Evolutionary conservation across 1,284 basidiomycete genomes (phyloP).

Genomic region (Trametes sp.): DNA sequence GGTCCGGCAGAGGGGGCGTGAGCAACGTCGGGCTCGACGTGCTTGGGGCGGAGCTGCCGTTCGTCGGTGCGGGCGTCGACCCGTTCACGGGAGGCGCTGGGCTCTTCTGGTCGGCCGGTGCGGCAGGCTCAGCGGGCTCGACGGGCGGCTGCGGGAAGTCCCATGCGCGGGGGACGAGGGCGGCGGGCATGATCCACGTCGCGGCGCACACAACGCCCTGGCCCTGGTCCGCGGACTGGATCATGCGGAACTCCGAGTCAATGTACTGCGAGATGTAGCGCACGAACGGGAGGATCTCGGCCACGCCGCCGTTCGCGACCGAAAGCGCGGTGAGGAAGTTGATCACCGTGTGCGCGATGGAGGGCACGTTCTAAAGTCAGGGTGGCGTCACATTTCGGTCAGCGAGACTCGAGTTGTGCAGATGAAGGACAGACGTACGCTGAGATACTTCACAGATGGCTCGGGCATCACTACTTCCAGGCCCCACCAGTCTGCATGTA

Average conservation of each 20-base stretch:
- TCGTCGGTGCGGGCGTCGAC: conserved; percentile 1
- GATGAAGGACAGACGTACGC: conserved; percentile 47
- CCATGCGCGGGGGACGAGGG: conserved; percentile 78
- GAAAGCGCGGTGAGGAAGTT: conserved; percentile 78
- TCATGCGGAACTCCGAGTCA: conserved; percentile 72
- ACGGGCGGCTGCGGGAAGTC: conserved; percentile 64
- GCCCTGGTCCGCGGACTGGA: conserved; percentile 70
- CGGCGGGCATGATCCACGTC: conserved; percentile 84
- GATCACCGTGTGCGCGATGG: conserved; percentile 66
- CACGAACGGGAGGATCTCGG: conserved; percentile 80
- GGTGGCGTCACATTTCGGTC: too few species aligned
- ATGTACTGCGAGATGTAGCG: conserved; percentile 80
- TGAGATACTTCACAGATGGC: conserved; percentile 66
- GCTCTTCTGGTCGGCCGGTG: neutral
- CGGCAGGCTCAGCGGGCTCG: conserved; percentile 3
- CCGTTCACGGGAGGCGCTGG: conserved; percentile 13
- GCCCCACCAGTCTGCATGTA: conserved; percentile 80
- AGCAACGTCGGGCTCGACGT: conserved; percentile 20
- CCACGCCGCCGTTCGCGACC: conserved; percentile 70
- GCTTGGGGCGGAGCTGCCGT: neutral
- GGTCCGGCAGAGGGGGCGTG: conserved; percentile 22
- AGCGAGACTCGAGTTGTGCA: neutral
- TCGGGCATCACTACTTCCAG: conserved; percentile 76
- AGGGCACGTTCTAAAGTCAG: conserved; percentile 57
- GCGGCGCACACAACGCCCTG: conserved; percentile 84